phyloP scores from a whole-genome alignment of 2,329 filamentous ascomycete genomes.

The Macrophomina pseudophaseolina region DNA sequence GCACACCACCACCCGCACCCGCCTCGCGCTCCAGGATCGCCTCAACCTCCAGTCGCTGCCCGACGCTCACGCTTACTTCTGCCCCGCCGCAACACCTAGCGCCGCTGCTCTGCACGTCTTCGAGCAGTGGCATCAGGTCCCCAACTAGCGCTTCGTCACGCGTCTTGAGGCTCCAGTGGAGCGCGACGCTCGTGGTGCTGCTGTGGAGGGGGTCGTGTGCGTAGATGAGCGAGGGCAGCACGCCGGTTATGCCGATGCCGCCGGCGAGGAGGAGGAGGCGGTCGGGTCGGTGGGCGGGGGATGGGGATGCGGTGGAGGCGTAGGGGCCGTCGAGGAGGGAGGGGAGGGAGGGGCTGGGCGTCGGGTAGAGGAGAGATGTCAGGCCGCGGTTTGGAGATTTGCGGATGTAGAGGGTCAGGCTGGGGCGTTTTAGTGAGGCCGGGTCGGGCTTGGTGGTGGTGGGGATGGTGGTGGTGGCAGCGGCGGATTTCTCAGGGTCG shows the following conservation, averaged over 20 bases:
- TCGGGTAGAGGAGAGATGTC: constrained; percentile 39
- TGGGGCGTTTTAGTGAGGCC: no score
- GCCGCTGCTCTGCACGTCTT: constrained; percentile 31
- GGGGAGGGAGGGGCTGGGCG: constrained; percentile 39
- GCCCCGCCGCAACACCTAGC: constrained; percentile 30
- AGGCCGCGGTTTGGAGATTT: constrained; percentile 39
- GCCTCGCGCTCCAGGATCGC: constrained; percentile 40
- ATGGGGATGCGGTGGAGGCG: constrained; percentile 45
- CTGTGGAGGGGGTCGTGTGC: constrained; percentile 36
- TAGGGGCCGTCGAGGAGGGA: constrained; percentile 33
- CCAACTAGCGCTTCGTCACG: constrained; percentile 27
- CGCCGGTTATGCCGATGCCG: constrained; percentile 56
- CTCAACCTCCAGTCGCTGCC: constrained; percentile 40
- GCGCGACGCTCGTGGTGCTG: constrained; percentile 33
- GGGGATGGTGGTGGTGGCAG: background rate
- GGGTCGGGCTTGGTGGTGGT: background rate
- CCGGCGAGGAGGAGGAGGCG: constrained; percentile 52
- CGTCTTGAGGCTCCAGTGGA: constrained; percentile 44
- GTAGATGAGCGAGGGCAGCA: constrained; percentile 43
- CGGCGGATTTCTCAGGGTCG: background rate
- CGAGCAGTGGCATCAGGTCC: constrained; percentile 34
- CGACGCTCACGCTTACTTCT: constrained; percentile 17
- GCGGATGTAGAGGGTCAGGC: constrained; percentile 45
- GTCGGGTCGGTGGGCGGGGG: constrained; percentile 30
- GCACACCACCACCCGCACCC: constrained; percentile 48